A percentile compares a stretch with the other conserved stretches of the same genome.
phyloP scores from a whole-genome alignment of 306 rosid species.

The Vachellia collinsii region DNA sequence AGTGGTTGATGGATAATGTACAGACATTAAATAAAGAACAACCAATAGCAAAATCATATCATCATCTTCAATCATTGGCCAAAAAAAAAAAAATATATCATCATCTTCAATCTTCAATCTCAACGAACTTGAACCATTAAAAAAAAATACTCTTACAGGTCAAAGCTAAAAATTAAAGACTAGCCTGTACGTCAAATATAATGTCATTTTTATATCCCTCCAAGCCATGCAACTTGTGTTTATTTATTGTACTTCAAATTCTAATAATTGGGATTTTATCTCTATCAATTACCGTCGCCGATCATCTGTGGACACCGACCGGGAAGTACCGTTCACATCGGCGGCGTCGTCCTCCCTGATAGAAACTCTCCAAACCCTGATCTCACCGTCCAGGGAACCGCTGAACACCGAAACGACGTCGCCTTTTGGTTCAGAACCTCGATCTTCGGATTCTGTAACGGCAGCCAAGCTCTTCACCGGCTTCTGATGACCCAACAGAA shows the following conservation, averaged over 20 bases:
- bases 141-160: background rate
- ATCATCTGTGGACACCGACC: background rate
- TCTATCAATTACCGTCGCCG: background rate
- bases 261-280: background rate
- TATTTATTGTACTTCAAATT: background rate
- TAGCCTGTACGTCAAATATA: background rate
- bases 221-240: constrained; percentile 3
- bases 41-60: background rate
- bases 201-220: background rate
- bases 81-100: too few relatives aligned
- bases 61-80: too few relatives aligned
- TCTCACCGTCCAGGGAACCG: constrained; percentile 85
- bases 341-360: background rate
- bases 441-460: constrained; percentile 37
- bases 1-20: too few relatives aligned
- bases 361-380: constrained; percentile 76
- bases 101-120: background rate
- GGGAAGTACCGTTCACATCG: background rate
- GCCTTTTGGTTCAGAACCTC: constrained; percentile 26
- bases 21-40: background rate
- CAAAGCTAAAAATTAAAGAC: background rate
- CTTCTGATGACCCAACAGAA: constrained; percentile 67
- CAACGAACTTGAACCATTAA: background rate
- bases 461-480: constrained; percentile 83
- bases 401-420: constrained; percentile 67